phyloP scores from a whole-genome alignment of 805 yeast species.

The Metschnikowia lunata region DNA sequence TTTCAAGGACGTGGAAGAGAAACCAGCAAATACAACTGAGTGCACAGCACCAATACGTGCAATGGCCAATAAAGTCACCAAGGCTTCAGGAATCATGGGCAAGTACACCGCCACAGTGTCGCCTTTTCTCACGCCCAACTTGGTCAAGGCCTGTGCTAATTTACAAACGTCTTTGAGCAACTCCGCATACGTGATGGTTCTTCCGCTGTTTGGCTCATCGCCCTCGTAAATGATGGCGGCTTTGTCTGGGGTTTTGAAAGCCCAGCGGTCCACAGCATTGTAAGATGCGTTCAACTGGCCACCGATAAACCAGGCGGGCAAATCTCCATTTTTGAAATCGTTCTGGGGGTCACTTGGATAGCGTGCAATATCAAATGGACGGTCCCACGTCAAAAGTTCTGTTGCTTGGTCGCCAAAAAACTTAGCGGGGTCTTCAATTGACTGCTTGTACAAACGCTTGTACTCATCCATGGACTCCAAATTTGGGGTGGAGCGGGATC shows the following conservation, averaged over 20 bases:
- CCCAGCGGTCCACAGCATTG: constrained; percentile 95
- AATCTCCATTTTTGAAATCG: constrained; percentile 57
- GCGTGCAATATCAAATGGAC: constrained; percentile 62
- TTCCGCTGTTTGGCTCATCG: constrained; percentile 75
- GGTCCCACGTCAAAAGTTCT: constrained; percentile 74
- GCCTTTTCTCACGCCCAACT: constrained; percentile 89
- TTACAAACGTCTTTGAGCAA: constrained; percentile 78
- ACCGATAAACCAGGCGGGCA: constrained; percentile 84
- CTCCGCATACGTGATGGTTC: constrained; percentile 78
- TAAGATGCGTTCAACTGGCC: constrained; percentile 92
- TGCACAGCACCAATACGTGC: constrained; percentile 94
- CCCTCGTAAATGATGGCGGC: constrained; percentile 88
- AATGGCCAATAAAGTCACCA: constrained; percentile 90
- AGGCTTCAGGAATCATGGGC: constrained; percentile 97
- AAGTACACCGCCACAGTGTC: constrained; percentile 94
- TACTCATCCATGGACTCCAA: constrained; percentile 16
- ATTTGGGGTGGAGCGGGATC: constrained; percentile 13
- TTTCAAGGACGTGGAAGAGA: constrained; percentile 84
- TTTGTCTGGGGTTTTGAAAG: constrained; percentile 79
- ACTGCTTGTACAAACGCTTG: constrained; percentile 56
- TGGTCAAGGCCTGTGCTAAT: constrained; percentile 76
- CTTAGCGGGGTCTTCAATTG: constrained; percentile 71
- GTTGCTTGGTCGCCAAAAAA: constrained; percentile 79
- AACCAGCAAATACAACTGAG: constrained; percentile 95
- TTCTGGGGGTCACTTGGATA: constrained; percentile 53